Percentiles rank a stretch among this genome's conserved stretches.
These are phyloP conservation scores for Penicillium expansum DNA, from an alignment of 2,329 filamentous ascomycete genomes.

Conservation along the genomic window DNA sequence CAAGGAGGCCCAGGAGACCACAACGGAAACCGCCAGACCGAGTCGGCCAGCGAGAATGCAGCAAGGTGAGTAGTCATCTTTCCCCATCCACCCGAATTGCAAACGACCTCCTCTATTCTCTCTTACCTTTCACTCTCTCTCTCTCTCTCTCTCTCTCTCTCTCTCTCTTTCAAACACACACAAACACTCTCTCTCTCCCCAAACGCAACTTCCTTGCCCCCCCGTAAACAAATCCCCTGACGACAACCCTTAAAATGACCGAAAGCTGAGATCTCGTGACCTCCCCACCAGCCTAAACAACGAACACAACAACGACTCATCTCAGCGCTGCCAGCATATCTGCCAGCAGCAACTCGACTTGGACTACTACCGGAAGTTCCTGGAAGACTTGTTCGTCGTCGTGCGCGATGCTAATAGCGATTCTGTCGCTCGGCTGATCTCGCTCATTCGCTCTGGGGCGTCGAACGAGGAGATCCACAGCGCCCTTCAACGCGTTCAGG, in stretches of 20 bases:
- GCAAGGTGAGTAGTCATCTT: not conserved
- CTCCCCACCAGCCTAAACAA: not conserved
- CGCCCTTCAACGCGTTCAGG: slow-evolving; percentile 16
- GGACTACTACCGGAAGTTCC: slow-evolving; percentile 27
- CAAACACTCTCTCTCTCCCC: not conserved
- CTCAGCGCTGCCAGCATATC: not conserved
- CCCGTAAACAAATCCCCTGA: not conserved
- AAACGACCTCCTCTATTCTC: not conserved
- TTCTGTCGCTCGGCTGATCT: slow-evolving; percentile 24
- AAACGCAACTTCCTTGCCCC: not conserved
- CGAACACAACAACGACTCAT: not conserved
- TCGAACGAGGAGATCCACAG: slow-evolving; percentile 28
- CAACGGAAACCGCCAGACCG: not conserved
- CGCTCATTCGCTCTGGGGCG: slow-evolving; percentile 30
- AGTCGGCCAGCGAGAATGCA: not conserved
- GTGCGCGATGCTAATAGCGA: slow-evolving; percentile 25
- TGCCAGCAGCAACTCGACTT: not conserved
- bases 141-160: not conserved
- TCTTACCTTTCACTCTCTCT: not conserved
- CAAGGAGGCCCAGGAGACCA: not conserved
- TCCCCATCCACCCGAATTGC: not conserved
- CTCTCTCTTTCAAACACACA: too few species aligned
- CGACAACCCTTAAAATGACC: not conserved
- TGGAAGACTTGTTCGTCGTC: slow-evolving; percentile 25
- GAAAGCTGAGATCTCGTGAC: not conserved